Evolutionary conservation across 2,329 filamentous ascomycete species (phyloP).

Genomic region (Mariannaea elegans): DNA sequence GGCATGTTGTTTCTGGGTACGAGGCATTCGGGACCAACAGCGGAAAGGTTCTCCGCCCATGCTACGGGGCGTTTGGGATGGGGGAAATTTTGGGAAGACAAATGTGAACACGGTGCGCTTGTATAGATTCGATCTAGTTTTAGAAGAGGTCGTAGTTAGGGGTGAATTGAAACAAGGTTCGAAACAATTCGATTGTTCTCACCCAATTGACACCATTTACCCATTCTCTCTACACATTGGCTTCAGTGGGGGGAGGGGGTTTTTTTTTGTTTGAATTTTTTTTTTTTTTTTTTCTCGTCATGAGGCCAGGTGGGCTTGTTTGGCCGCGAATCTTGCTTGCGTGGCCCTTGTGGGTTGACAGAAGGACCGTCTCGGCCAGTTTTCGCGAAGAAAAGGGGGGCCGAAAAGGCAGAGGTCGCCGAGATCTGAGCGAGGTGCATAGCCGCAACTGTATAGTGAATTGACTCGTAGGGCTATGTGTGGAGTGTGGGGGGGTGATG

Average conservation of each 20-base stretch:
- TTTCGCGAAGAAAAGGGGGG: background rate
- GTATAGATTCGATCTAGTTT: constrained; percentile 43
- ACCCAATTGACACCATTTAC: background rate
- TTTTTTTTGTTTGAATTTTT: background rate
- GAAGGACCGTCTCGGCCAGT: background rate
- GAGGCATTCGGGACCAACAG: constrained; percentile 40
- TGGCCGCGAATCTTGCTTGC: constrained; percentile 3
- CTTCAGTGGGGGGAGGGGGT: too few species aligned
- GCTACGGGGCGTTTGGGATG: constrained; percentile 42
- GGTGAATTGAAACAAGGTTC: constrained; percentile 38
- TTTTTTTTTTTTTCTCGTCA: background rate
- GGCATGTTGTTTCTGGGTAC: constrained; percentile 41
- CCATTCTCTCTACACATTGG: too few species aligned
- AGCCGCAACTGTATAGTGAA: too few species aligned
- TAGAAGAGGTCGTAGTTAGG: constrained; percentile 40
- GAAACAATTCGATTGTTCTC: constrained; percentile 19
- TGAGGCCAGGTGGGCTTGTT: background rate
- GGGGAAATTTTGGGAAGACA: constrained; percentile 41
- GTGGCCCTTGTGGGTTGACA: constrained; percentile 2
- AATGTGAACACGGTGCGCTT: constrained; percentile 42
- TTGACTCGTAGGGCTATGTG: background rate
- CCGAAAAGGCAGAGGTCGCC: background rate
- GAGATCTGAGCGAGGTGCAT: constrained; percentile 7
- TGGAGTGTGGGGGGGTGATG: background rate
- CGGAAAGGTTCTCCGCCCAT: constrained; percentile 39